phyloP scores from a whole-genome alignment of 768 basidiomycete species.

The Coprinopsis cinerea region DNA sequence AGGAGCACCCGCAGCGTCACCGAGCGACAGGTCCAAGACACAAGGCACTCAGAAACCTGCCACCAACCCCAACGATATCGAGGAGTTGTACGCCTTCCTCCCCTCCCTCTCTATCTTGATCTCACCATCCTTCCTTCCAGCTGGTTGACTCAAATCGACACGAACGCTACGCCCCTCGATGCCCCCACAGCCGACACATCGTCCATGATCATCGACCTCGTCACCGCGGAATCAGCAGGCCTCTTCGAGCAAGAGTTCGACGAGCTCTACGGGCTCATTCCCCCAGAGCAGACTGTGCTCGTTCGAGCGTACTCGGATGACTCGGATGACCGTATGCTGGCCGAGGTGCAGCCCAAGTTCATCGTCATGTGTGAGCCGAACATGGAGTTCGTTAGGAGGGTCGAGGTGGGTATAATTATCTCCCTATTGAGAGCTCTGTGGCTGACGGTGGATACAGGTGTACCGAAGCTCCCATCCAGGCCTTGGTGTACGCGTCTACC shows the following conservation, averaged over 20 bases:
- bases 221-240: constrained; percentile 7
- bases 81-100: constrained; percentile 46
- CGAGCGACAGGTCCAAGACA: constrained; percentile 12
- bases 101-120: background rate
- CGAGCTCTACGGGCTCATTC: constrained; percentile 70
- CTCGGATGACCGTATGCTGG: constrained; percentile 81
- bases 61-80: constrained; percentile 43
- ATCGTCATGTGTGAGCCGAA: constrained; percentile 95
- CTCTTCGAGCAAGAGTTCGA: constrained; percentile 59
- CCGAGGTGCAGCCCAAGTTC: constrained; percentile 85
- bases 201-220: constrained; percentile 4
- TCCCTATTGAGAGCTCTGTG: background rate
- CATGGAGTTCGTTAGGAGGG: constrained; percentile 84
- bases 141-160: constrained; percentile 7
- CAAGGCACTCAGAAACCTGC: constrained; percentile 25
- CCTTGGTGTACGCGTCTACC: constrained; percentile 82
- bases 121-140: background rate
- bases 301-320: constrained; percentile 89
- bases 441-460: constrained; percentile 41
- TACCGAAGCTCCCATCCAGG: constrained; percentile 84
- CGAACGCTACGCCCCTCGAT: constrained; percentile 7
- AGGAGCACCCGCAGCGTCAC: constrained; percentile 42
- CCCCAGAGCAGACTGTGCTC: constrained; percentile 74
- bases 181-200: constrained; percentile 23
- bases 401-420: constrained; percentile 58